These are phyloP conservation scores for Pythium aphanidermatum DNA, from an alignment of 352 stramenopile genomes.

Conservation along the genomic window DNA sequence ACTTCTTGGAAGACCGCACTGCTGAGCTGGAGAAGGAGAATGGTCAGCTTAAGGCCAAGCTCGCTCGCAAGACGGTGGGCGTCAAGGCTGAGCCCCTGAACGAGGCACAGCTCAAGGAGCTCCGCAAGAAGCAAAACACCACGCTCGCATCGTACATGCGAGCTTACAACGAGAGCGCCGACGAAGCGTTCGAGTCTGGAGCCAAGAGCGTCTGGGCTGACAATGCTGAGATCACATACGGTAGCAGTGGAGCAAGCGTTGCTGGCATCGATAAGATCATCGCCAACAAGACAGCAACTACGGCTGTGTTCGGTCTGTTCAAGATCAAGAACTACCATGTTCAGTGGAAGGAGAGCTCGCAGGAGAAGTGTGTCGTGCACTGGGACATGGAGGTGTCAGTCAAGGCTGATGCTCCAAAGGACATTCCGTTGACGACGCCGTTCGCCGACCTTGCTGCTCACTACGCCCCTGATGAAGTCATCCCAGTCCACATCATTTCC, in stretches of 20 bases:
- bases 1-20: conserved; percentile 83
- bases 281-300: conserved; percentile 48
- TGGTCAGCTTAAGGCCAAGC: conserved; percentile 60
- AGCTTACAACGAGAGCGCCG: conserved; percentile 61
- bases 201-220: conserved; percentile 53
- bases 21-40: conserved; percentile 84
- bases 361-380: conserved; percentile 69
- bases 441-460: conserved; percentile 54
- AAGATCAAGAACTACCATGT: conserved; percentile 82
- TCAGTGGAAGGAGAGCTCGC: conserved; percentile 63
- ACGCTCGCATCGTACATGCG: conserved; percentile 65
- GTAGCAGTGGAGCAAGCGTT: conserved; percentile 35
- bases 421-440: conserved; percentile 52
- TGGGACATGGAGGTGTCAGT: conserved; percentile 65
- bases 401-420: conserved; percentile 38
- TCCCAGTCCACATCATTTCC: conserved; percentile 69
- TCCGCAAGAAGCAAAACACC: conserved; percentile 78
- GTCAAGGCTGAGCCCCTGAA: conserved; percentile 37
- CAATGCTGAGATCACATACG: conserved; percentile 67
- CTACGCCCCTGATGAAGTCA: conserved; percentile 39
- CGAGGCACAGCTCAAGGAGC: conserved; percentile 61
- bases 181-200: conserved; percentile 42
- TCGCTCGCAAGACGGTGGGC: conserved; percentile 43
- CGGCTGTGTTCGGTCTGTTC: conserved; percentile 64
- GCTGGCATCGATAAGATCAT: conserved; percentile 54